A percentile compares a stretch with the other conserved stretches of the same genome.
These are phyloP conservation scores for Mangifera indica DNA, from an alignment of 345 rosid species.

Conservation along the genomic window DNA sequence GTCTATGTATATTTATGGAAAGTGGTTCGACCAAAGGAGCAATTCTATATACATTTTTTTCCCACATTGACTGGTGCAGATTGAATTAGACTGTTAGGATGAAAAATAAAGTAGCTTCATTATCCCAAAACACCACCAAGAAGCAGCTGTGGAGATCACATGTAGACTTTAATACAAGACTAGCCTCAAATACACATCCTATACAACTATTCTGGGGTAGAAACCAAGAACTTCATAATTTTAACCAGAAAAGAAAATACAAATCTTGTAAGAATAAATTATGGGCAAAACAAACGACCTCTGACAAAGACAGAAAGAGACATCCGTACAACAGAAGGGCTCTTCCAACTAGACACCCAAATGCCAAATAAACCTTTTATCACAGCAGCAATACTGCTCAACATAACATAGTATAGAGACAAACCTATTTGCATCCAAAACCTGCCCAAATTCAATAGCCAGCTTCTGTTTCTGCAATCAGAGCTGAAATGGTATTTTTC, in stretches of 20 bases:
- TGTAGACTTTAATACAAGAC: neutral
- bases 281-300: slow-evolving; percentile 20
- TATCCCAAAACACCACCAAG: neutral
- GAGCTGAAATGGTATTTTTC: neutral
- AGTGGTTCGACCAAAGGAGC: too few species aligned
- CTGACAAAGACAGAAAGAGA: slow-evolving; percentile 17
- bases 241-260: slow-evolving; percentile 7
- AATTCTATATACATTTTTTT: too few species aligned
- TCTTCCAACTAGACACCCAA: slow-evolving; percentile 19
- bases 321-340: slow-evolving; percentile 21
- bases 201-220: neutral
- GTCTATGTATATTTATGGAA: too few species aligned
- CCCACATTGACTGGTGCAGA: too few species aligned
- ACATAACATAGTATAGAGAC: slow-evolving; percentile 29
- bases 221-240: neutral
- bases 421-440: slow-evolving; percentile 23
- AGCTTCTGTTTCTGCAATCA: slow-evolving; percentile 7
- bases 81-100: too few species aligned
- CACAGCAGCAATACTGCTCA: slow-evolving; percentile 22
- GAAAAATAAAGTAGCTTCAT: neutral
- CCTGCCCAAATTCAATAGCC: slow-evolving; percentile 17
- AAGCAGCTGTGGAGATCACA: neutral
- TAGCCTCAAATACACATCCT: neutral
- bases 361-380: slow-evolving; percentile 27
- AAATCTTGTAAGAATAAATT: slow-evolving; percentile 24